phyloP scores from a whole-genome alignment of 768 basidiomycete species.

The Dendrothele bispora region DNA sequence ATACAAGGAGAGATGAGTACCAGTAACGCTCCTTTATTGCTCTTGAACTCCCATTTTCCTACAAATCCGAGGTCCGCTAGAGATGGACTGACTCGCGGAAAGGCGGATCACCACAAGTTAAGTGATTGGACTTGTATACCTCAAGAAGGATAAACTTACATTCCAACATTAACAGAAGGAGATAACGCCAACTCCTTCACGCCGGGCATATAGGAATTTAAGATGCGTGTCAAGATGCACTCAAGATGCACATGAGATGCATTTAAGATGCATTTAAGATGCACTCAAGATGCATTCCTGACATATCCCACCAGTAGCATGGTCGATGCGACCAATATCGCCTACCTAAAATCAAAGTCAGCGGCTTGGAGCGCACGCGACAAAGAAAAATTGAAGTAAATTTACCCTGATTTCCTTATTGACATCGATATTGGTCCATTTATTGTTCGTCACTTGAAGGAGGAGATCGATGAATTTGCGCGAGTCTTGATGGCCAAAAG shows the following conservation, averaged over 20 bases:
- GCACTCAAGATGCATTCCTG: too few relatives aligned
- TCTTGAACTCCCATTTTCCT: conserved; percentile 1
- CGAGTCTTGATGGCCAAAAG: background rate
- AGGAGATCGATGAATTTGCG: conserved; percentile 7
- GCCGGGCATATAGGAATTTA: too few relatives aligned
- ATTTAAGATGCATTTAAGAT: too few relatives aligned
- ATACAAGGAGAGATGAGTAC: background rate
- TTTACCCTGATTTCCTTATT: conserved; percentile 1
- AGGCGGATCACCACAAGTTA: too few relatives aligned
- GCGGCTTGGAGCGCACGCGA: too few relatives aligned
- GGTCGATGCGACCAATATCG: conserved; percentile 2
- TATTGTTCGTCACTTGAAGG: conserved; percentile 4
- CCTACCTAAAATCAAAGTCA: background rate
- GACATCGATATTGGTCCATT: conserved; percentile 6
- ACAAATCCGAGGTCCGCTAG: background rate
- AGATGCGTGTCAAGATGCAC: too few relatives aligned
- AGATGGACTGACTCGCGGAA: background rate
- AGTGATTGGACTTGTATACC: background rate
- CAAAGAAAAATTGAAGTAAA: too few relatives aligned
- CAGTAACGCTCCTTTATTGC: background rate
- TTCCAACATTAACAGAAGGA: background rate
- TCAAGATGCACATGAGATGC: too few relatives aligned
- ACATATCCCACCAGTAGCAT: conserved; percentile 1
- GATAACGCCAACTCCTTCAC: conserved; percentile 1
- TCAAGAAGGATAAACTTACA: background rate